Base-by-base conservation (phyloP, 768 basidiomycete species). In the Russula griseocarnosa region DNA sequence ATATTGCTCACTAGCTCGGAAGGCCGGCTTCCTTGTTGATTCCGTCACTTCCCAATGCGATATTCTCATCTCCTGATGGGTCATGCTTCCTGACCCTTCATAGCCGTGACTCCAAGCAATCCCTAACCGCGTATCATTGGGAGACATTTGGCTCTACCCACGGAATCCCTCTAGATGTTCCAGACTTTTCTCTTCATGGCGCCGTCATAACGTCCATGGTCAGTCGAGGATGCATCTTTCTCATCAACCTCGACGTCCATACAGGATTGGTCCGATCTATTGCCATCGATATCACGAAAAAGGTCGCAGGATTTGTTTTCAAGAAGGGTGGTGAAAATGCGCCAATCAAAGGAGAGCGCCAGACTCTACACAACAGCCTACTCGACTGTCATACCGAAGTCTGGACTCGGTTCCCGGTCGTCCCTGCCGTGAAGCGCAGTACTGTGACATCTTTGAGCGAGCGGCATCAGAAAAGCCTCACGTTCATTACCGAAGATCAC, bases 251-350 rank as follows among this genome's bases (percentile, higher is more conserved):
- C 5, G 77, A 82, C 57, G 63, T 70, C 8, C 36, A 70, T 5
- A 30, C 70, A 1, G 73, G 69, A 3, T 55, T 61, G 20, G 79
- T 78, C 55, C 69, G 66, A n/a, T 86, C 85, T 0, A 44, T 80
- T 18, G 78, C 74, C 0, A 68, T 86, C 54, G 76, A 81, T 40
- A 84, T 86, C 65, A 83, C 82, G 5, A 80, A 79, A 55, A 83
- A 81, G 61, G 71, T 76, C 9, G 84, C 85, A 1, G 82, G 85
- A 59, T 85, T 82, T 62, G 78, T 75, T 55, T 85, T 87, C 75
- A 76, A 77, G 61, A n/a, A n/a, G n/a, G 79, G 76, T 0, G 42
- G 36, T n/a, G 70, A 69, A 10, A 61, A 62, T 7, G 51, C 66
- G 8, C 54, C 68, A 32, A 62, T 36, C 34, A 63, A 70, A 5